Evolutionary conservation across 2,329 filamentous ascomycete genomes (phyloP), one percentile per base, ranked within the genome.

Genomic region (Aureobasidium sp.): DNA sequence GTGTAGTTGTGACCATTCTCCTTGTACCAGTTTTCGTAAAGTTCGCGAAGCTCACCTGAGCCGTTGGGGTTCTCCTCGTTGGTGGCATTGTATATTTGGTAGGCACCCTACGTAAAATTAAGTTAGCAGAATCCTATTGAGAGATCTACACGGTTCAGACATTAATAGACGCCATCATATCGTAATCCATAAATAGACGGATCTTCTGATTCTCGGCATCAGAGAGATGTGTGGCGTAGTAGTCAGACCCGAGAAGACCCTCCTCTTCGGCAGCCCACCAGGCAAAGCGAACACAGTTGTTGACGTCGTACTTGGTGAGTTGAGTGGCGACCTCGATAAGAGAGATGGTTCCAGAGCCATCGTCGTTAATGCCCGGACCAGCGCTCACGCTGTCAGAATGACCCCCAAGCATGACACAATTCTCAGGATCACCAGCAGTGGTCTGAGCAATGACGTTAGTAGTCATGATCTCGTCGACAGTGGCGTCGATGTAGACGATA

Each of bases 361-460:
- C 87, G 67, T 91, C 88, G 72, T 91, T 91, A 79, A 91, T 90
- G 22, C 88, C 88, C 1, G 85, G 84, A 0, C 85, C 85, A 3
- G 78, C 80, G 31, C 78, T 76, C 22, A 87, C 84, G 7, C 81
- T 84, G 73, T 87, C 85, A 20, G 79, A 81, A 72, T 87, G 85
- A 2, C 79, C 84, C 45, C 84, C 84, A 15, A 87, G 72, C 55
- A 83, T 79, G 51, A 87, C 76, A 37, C 82, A 76, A 68, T 86
- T 84, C 65, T 83, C 73, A 20, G 81, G 79, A 70, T 87, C 81
- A 47, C 85, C 85, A 15, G 72, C 74, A 64, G 79, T 81, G 12
- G 83, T 84, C 66, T 84, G 80, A 5, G 84, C 85, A 64, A 87
- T 80, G 44, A 87, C 78, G 67, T 87, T 87, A 71, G 75, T 76